Conservation (phyloP, 2,329 filamentous ascomycete genomes). For the Exophiala viscosa region DNA sequence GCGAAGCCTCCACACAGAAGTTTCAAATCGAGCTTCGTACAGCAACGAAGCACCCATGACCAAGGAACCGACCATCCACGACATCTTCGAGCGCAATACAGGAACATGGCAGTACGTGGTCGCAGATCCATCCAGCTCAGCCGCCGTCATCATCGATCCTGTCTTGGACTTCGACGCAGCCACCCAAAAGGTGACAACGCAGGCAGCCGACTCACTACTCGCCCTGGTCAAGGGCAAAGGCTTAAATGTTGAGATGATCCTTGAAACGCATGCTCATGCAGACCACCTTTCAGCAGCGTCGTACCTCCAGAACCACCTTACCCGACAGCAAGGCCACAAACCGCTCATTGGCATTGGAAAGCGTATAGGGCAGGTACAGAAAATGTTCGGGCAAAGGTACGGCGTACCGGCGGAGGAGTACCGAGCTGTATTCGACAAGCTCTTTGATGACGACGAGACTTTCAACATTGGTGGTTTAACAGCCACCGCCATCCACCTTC, state of each 20-base stretch:
- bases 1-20: background rate
- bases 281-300: conserved; percentile 57
- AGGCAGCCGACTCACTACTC: conserved; percentile 51
- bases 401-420: conserved; percentile 44
- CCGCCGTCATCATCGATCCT: conserved; percentile 56
- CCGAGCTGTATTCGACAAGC: conserved; percentile 48
- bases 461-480: conserved; percentile 51
- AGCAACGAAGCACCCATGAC: background rate
- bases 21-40: conserved; percentile 1
- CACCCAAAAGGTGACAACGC: conserved; percentile 42
- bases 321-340: conserved; percentile 31
- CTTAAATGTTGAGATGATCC: conserved; percentile 48
- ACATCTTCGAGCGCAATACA: conserved; percentile 42
- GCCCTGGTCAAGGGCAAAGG: conserved; percentile 38
- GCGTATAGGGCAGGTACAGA: conserved; percentile 52
- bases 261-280: conserved; percentile 61
- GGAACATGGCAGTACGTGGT: conserved; percentile 61
- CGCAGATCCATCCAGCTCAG: conserved; percentile 46
- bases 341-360: conserved; percentile 55
- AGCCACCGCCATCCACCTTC: conserved; percentile 52
- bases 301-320: conserved; percentile 51
- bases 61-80: conserved; percentile 38
- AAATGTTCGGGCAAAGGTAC: conserved; percentile 49
- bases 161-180: conserved; percentile 54
- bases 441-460: conserved; percentile 53